Base-by-base conservation (phyloP, 192 early-diverging fungal species). In the Coemansia sp. region DNA sequence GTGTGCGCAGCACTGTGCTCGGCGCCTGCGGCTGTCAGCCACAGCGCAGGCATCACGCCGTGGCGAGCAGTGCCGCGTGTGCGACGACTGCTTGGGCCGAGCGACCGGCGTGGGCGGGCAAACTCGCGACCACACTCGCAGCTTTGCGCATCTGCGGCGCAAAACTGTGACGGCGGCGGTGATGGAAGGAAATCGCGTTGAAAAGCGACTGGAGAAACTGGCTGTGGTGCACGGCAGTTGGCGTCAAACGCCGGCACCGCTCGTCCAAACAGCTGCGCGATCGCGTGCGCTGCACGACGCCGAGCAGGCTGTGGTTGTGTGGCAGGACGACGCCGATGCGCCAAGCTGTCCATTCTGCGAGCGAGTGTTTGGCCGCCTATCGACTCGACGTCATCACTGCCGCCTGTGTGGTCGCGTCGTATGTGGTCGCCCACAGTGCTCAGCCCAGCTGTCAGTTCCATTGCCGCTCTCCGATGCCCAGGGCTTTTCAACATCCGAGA, bases 161-260 rank as follows among this genome's bases (percentile, higher is more conserved):
- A 80, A 75, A 52, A 84, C 85, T 10, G 79, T 85, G 3, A 86
- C 85, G 29, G 71, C 72, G 12, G 83, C 87, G 7, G 85, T 87
- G 53, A 67, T 92, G 35, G 91, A 90, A 57, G 84, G 84, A 4
- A 92, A 90, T 62, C 77, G 89, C 37, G 70, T 90, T 3, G 90
- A 91, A 64, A 87, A 89, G 65, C 82, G 91, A 3, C 66, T 92
- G 25, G 91, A 92, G 76, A 86, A 87, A 61, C 81, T 92, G 43
- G 69, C 70, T 3, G 10, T 66, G 12, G 72, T 51, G 3, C 72
- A 74, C 23, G 66, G 62, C 29, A 22, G 49, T 21, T 6, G n/a
- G 22, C 24, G 50, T 21, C 60, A n/a, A 21, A 6, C 4, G 12
- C 59, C 22, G 29, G 22, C 15, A 5, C 49, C 38, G 32, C 8